Conservation (phyloP, 257 asterid genomes). For the Fraxinus anomala region DNA sequence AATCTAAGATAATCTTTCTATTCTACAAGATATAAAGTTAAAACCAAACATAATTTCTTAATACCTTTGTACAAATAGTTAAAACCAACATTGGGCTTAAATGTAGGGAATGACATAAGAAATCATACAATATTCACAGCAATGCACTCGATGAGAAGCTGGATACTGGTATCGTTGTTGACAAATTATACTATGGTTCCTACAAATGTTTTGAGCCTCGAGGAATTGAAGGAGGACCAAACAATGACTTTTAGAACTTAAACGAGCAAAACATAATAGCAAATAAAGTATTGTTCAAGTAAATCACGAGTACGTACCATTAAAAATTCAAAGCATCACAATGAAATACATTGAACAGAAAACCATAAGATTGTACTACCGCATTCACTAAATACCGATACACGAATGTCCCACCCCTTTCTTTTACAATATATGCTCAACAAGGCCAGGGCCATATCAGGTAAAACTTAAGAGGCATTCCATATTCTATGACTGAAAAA, state of each 20-base stretch:
- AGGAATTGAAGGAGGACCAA: neutral
- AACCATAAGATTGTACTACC: neutral
- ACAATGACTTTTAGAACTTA: neutral
- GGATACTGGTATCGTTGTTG: neutral
- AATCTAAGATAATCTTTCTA: neutral
- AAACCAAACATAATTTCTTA: neutral
- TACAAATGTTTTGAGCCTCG: neutral
- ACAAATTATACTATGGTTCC: neutral
- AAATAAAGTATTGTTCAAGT: neutral
- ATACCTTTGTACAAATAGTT: neutral
- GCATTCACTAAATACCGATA: neutral
- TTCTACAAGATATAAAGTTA: neutral
- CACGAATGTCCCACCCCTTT: neutral
- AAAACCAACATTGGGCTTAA: neutral
- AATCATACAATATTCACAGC: neutral
- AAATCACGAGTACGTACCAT: neutral
- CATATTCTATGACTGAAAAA: neutral
- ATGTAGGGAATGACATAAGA: neutral
- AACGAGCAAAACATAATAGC: neutral
- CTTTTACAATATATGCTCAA: neutral
- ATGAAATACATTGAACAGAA: neutral
- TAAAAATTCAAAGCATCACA: neutral
- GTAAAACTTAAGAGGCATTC: neutral
- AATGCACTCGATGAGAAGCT: neutral
- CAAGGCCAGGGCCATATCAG: neutral